These are phyloP conservation scores for Senna siamea DNA, from an alignment of 306 rosid species.

Conservation along the genomic window DNA sequence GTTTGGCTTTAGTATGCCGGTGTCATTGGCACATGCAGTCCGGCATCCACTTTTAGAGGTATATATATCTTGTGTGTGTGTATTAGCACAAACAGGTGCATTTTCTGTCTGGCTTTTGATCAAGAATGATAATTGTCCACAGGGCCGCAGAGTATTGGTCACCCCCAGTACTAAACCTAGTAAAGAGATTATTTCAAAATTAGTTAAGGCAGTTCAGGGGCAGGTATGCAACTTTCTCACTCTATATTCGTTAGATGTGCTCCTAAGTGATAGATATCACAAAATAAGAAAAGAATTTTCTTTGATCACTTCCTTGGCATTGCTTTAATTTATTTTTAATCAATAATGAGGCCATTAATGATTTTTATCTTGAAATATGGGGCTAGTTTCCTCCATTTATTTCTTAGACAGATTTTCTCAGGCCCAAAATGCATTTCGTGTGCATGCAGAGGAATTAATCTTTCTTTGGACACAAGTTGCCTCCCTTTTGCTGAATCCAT, in stretches of 20 bases:
- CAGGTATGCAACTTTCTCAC: conserved; percentile 57
- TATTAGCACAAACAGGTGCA: conserved; percentile 13
- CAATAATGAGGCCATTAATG: conserved; percentile 8
- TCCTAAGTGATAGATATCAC: conserved; percentile 10
- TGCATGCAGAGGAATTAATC: conserved; percentile 23
- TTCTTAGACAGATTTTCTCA: background rate
- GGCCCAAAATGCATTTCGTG: background rate
- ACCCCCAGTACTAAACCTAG: conserved; percentile 88
- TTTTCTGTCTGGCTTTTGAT: conserved; percentile 35
- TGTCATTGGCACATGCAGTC: conserved; percentile 73
- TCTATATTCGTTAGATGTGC: conserved; percentile 19
- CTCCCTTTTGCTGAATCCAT: conserved; percentile 32
- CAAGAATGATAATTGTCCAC: conserved; percentile 39
- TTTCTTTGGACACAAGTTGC: conserved; percentile 22
- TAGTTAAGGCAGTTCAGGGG: conserved; percentile 82
- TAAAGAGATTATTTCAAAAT: conserved; percentile 66
- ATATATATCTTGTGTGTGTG: background rate
- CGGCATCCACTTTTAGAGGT: conserved; percentile 75
- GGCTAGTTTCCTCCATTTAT: no score
- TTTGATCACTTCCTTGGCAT: background rate
- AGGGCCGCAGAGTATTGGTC: conserved; percentile 84
- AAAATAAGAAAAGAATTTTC: conserved; percentile 11
- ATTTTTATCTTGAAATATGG: conserved; percentile 16
- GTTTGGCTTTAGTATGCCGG: conserved; percentile 84
- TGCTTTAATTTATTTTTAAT: conserved; percentile 15